Evolutionary conservation across 371 early-diverging fungal species (phyloP).

Genomic region (Funneliformis caledonium): DNA sequence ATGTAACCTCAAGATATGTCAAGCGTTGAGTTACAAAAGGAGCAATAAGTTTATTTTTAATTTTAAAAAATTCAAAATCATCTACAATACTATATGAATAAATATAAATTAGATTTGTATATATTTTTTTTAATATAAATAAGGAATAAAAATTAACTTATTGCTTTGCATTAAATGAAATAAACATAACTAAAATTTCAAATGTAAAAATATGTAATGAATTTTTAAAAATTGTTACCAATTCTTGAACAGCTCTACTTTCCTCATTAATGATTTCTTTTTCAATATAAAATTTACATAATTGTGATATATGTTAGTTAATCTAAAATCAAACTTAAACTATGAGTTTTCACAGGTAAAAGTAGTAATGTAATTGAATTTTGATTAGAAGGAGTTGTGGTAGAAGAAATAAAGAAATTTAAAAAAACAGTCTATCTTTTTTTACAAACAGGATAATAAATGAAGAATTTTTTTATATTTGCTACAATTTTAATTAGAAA

Average conservation of each 20-base stretch:
- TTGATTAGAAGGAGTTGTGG: neutral
- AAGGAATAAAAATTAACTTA: neutral
- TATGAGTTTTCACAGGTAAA: neutral
- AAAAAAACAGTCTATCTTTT: too few relatives aligned
- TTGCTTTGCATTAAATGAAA: neutral
- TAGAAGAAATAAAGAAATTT: neutral
- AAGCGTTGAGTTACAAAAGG: neutral
- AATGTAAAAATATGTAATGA: neutral
- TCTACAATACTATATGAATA: neutral
- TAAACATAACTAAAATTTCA: neutral
- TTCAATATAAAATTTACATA: neutral
- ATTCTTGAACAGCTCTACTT: neutral
- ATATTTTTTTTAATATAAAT: neutral
- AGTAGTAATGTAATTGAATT: neutral
- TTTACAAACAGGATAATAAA: neutral
- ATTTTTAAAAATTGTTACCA: neutral
- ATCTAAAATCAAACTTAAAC: slow-evolving; percentile 3
- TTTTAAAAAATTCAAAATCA: slow-evolving; percentile 7
- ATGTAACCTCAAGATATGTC: neutral
- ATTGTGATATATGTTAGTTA: neutral
- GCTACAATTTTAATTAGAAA: neutral
- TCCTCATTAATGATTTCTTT: neutral
- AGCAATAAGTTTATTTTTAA: neutral
- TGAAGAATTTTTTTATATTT: neutral
- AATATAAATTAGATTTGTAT: neutral